Percentiles rank a stretch among this genome's conserved stretches.
Conservation (phyloP, 2,329 filamentous ascomycete genomes). For the Penicillium sp. region DNA sequence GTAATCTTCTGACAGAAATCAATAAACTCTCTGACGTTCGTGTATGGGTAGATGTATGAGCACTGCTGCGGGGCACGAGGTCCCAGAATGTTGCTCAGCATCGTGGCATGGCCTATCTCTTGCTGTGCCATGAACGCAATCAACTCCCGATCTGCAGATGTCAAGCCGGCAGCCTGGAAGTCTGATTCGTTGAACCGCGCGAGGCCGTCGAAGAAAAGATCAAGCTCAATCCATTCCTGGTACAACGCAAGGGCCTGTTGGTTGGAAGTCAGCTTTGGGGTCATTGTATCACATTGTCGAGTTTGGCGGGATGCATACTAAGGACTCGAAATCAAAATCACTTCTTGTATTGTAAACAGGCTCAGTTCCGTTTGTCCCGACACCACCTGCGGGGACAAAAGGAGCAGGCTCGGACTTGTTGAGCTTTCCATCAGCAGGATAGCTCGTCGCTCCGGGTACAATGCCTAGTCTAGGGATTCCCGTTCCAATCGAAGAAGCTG, state of each 20-base stretch:
- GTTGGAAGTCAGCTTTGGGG: not conserved
- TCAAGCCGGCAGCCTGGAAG: constrained; percentile 67
- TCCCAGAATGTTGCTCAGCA: constrained; percentile 76
- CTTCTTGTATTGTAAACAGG: constrained; percentile 75
- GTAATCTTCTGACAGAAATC: constrained; percentile 88
- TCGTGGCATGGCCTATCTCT: constrained; percentile 73
- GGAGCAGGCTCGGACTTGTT: constrained; percentile 68
- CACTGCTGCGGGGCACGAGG: constrained; percentile 68
- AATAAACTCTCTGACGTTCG: constrained; percentile 71
- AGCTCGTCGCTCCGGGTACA: constrained; percentile 63
- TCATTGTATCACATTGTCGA: not conserved
- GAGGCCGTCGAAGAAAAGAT: constrained; percentile 76
- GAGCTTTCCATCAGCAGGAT: constrained; percentile 69
- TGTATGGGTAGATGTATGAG: constrained; percentile 78
- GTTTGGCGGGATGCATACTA: constrained; percentile 41
- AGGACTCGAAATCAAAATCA: constrained; percentile 80
- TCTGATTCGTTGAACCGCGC: constrained; percentile 67
- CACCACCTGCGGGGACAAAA: constrained; percentile 69
- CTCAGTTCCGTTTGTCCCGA: constrained; percentile 73
- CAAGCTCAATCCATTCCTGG: constrained; percentile 81
- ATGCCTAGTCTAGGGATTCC: constrained; percentile 60
- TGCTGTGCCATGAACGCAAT: constrained; percentile 76
- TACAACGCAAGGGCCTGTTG: constrained; percentile 65
- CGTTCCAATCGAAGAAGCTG: constrained; percentile 51
- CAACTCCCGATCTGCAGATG: constrained; percentile 65